Evolutionary conservation across 2,329 filamentous ascomycete species (phyloP), one percentile per base, ranked within the genome.

Genomic region (Aureobasidium sp.): DNA sequence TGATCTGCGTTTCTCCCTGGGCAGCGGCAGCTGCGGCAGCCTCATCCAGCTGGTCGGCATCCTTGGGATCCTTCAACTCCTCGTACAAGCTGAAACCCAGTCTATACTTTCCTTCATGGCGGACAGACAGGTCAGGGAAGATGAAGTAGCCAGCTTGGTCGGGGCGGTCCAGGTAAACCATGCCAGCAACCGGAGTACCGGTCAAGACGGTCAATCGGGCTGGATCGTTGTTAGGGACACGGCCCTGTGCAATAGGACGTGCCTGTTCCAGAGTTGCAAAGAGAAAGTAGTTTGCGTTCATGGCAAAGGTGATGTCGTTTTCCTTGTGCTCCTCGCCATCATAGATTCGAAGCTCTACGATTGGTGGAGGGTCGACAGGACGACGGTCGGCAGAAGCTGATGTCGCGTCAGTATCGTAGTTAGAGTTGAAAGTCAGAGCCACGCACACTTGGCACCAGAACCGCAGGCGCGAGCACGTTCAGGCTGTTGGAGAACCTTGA

Each of bases 221-320:
- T 12, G 88, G 83, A 22, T 70, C 67, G n/a, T 85, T 79, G n/a
- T 85, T 79, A 14, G 85, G 84, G 49, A 90, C 85, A 67, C 91
- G 88, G 56, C 89, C 89, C 63, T 91, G 88, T 19, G 91, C 91
- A 63, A 97, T 88, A 33, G 86, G 84, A 40, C 92, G 89, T 31
- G 91, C 89, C 68, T 90, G 86, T 71, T 97, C 91, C 63, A 99
- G 81, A 6, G 91, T 97, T 57, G 92, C 90, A 70, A 91, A 97
- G 44, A 97, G 86, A 77, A 99, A 97, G 82, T 97, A 97, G 76
- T 96, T 96, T 71, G 92, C 92, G 71, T 96, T 93, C 79, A 97
- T 96, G 63, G 85, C 83, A 70, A 96, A 96, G 1, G 94, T 97
- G 70, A 85, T 79, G 29, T 85, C 83, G 33, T 68, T 65, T 17